Evolutionary conservation across 208 protist genomes (phyloP).

Genomic region (Blechomonas ayalai): DNA sequence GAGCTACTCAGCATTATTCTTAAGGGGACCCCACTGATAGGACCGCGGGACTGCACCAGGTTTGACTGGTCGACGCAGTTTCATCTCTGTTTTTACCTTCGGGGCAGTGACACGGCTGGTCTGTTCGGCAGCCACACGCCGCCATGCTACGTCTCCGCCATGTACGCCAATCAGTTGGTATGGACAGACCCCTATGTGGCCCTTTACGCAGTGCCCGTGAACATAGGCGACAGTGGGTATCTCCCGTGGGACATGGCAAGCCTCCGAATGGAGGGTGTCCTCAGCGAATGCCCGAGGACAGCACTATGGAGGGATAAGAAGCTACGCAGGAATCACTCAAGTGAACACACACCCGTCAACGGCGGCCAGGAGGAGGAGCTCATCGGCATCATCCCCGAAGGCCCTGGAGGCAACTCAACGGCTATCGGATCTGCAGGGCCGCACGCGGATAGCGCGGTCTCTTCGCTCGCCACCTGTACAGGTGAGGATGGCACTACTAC

Average conservation of each 20-base stretch:
- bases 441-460: too few relatives aligned
- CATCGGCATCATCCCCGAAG: too few relatives aligned
- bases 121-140: conserved; percentile 57
- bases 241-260: conserved; percentile 31
- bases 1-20: conserved; percentile 43
- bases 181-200: conserved; percentile 55
- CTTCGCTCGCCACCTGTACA: too few relatives aligned
- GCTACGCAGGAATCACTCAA: neutral
- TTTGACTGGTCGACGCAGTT: conserved; percentile 47
- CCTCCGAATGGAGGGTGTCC: neutral
- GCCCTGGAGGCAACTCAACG: too few relatives aligned
- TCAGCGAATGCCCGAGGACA: too few relatives aligned
- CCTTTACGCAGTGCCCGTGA: conserved; percentile 70
- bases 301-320: too few relatives aligned
- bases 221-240: conserved; percentile 57
- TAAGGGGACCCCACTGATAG: conserved; percentile 62
- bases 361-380: too few relatives aligned
- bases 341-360: too few relatives aligned
- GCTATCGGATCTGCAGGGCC: too few relatives aligned
- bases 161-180: conserved; percentile 47
- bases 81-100: conserved; percentile 74
- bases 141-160: conserved; percentile 63
- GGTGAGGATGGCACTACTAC: too few relatives aligned
- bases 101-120: conserved; percentile 44
- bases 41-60: conserved; percentile 45